phyloP scores from a whole-genome alignment of 140 eudicot genomes.

The Erigeron philadelphicus region DNA sequence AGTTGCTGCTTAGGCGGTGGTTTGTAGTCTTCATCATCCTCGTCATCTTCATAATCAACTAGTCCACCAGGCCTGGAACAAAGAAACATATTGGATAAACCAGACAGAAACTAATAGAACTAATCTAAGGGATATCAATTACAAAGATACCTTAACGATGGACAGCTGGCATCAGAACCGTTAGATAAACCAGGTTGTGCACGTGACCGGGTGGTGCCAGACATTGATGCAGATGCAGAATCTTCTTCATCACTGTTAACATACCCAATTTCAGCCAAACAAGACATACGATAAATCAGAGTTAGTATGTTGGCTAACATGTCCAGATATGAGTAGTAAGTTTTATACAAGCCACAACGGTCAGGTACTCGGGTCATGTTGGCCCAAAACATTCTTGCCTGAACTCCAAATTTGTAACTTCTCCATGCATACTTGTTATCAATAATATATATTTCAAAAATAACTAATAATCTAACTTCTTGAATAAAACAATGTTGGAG shows the following conservation, averaged over 20 bases:
- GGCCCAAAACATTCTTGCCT: neutral
- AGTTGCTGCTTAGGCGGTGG: constrained; percentile 37
- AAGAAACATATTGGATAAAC: constrained; percentile 3
- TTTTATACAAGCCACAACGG: neutral
- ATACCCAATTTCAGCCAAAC: constrained; percentile 12
- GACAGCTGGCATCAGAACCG: constrained; percentile 46
- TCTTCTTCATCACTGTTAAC: constrained; percentile 86
- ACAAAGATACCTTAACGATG: constrained; percentile 52
- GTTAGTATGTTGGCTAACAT: neutral
- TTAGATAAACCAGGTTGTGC: constrained; percentile 48
- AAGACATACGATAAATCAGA: neutral
- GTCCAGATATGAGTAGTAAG: neutral
- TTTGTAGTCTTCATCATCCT: constrained; percentile 41
- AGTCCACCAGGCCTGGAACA: constrained; percentile 64
- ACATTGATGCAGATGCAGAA: constrained; percentile 67
- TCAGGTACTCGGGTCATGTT: neutral
- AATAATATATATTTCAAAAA: neutral
- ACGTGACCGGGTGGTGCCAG: constrained; percentile 35
- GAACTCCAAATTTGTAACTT: neutral
- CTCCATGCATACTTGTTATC: neutral
- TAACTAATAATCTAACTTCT: neutral
- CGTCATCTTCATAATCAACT: constrained; percentile 93
- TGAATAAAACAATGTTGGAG: neutral
- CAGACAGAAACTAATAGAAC: neutral
- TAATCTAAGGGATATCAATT: neutral